Base-by-base conservation (phyloP, 495 filamentous ascomycete species). In the Aspergillus haitiensis region DNA sequence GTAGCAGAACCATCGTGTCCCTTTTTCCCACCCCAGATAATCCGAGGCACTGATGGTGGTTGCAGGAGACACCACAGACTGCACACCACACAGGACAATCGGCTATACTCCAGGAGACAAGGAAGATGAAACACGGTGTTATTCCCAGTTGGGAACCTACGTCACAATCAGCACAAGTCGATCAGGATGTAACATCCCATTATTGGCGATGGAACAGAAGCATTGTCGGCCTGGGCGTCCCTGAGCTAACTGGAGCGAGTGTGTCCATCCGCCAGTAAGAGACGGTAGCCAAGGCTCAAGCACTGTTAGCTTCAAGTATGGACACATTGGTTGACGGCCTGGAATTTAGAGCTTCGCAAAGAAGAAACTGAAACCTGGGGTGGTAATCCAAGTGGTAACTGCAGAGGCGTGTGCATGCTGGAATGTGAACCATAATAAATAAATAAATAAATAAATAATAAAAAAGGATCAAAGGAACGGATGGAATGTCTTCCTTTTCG, bases 201-300 rank as follows among this genome's bases (percentile, higher is more conserved):
- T 42, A 47, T 49, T 34, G 40, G 50, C 32, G 58, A 60, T 54
- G 58, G n/a, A 60, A 60, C 58, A 60, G 50, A 60, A 60, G 42
- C 58, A 60, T 60, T 54, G 51, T 40, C 48, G 49, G 51, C 51
- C 49, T 60, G 53, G 6, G 31, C 18, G 50, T 50, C 50, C 51
- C 58, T 60, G 50, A 32, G 15, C 58, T 60, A 60, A 54, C 21
- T 16, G 52, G 37, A 15, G 31, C 48, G 12, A 51, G 18, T 6
- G 12, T 11, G 27, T 5, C 27, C 49, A 10, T 47, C 39, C 15
- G 47, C 57, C 57, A 59, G 57, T 59, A 33, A 31, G 57, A 42
- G 31, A 2, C 6, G 16, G 27, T 27, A 54, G 37, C 40, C 45
- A 60, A 45, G 44, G 44, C 44, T 47, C 44, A 47, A 47, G 44